A percentile compares a stretch with the other conserved stretches of the same genome.
phyloP scores from a whole-genome alignment of 345 rosid species.

The Dipteronia dyeriana region DNA sequence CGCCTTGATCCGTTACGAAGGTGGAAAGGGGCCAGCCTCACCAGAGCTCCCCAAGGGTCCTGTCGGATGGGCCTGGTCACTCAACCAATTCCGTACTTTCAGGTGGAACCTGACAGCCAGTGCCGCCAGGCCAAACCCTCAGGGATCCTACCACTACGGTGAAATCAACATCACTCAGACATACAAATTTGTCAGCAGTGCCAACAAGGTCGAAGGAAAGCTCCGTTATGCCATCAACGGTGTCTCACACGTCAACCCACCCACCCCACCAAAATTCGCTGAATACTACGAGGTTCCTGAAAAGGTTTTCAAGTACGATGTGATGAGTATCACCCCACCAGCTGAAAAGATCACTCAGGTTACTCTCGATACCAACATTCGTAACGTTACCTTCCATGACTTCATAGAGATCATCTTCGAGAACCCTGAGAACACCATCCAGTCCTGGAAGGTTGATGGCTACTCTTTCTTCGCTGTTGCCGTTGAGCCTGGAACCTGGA shows the following conservation, averaged over 20 bases:
- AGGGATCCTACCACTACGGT: slow-evolving; percentile 81
- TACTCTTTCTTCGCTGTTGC: slow-evolving; percentile 79
- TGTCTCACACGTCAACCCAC: slow-evolving; percentile 51
- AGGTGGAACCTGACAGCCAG: slow-evolving; percentile 78
- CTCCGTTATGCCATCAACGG: slow-evolving; percentile 67
- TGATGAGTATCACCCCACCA: slow-evolving; percentile 48
- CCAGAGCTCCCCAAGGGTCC: slow-evolving; percentile 48
- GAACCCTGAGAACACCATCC: slow-evolving; percentile 71
- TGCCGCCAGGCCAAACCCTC: slow-evolving; percentile 85
- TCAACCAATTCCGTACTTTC: slow-evolving; percentile 72
- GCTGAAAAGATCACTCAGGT: slow-evolving; percentile 16
- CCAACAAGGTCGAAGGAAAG: slow-evolving; percentile 40
- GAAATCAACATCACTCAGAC: slow-evolving; percentile 68
- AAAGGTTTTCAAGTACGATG: slow-evolving; percentile 58
- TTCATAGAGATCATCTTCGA: slow-evolving; percentile 76
- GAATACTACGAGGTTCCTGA: slow-evolving; percentile 52
- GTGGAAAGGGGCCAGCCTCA: slow-evolving; percentile 42
- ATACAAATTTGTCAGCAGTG: slow-evolving; percentile 56
- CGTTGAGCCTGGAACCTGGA: slow-evolving; percentile 76
- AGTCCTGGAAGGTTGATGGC: slow-evolving; percentile 68
- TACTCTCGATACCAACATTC: slow-evolving; percentile 37
- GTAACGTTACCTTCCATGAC: slow-evolving; percentile 63
- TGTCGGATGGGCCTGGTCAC: slow-evolving; percentile 75
- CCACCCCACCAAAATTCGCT: slow-evolving; percentile 66
- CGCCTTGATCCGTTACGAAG: slow-evolving; percentile 50